Percentiles rank a stretch among this genome's conserved stretches.
phyloP scores from a whole-genome alignment of 352 stramenopile species.

The Pythium aquatile region DNA sequence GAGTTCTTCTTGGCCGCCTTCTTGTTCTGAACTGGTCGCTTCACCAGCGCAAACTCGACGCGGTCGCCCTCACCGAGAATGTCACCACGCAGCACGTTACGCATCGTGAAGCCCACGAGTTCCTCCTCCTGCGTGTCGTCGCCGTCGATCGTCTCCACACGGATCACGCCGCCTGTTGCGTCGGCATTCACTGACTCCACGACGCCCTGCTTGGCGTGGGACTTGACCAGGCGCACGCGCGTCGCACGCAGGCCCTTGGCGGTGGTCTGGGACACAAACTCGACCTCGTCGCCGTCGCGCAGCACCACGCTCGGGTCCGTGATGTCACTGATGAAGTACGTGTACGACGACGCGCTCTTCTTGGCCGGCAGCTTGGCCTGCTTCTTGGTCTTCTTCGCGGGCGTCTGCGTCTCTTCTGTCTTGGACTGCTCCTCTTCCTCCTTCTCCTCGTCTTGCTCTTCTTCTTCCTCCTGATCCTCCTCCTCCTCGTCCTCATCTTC shows the following conservation, averaged over 20 bases:
- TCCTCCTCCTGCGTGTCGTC: slow-evolving; percentile 24
- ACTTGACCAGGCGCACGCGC: slow-evolving; percentile 53
- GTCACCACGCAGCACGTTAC: slow-evolving; percentile 60
- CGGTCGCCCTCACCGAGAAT: slow-evolving; percentile 61
- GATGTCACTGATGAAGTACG: slow-evolving; percentile 74
- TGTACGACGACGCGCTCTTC: slow-evolving; percentile 30
- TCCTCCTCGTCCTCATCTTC: slow-evolving; percentile 27
- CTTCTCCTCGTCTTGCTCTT: slow-evolving; percentile 19
- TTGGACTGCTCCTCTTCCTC: slow-evolving; percentile 11
- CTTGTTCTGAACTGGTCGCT: slow-evolving; percentile 23
- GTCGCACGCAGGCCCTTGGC: slow-evolving; percentile 51
- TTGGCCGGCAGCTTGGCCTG: slow-evolving; percentile 14
- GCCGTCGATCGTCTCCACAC: slow-evolving; percentile 32
- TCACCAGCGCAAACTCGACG: slow-evolving; percentile 61
- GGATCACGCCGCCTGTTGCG: slow-evolving; percentile 48
- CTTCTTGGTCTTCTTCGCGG: slow-evolving; percentile 18
- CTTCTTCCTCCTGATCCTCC: slow-evolving; percentile 17
- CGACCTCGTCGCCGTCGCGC: slow-evolving; percentile 69
- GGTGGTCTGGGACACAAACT: slow-evolving; percentile 48
- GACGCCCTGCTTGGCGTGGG: slow-evolving; percentile 56
- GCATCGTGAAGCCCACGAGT: slow-evolving; percentile 38
- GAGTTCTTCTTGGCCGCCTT: slow-evolving; percentile 12
- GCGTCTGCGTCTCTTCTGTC: neutral
- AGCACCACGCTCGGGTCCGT: slow-evolving; percentile 50
- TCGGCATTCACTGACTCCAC: slow-evolving; percentile 51